Base-by-base conservation (phyloP, 179 eudicot species). In the Vitellaria paradoxa region DNA sequence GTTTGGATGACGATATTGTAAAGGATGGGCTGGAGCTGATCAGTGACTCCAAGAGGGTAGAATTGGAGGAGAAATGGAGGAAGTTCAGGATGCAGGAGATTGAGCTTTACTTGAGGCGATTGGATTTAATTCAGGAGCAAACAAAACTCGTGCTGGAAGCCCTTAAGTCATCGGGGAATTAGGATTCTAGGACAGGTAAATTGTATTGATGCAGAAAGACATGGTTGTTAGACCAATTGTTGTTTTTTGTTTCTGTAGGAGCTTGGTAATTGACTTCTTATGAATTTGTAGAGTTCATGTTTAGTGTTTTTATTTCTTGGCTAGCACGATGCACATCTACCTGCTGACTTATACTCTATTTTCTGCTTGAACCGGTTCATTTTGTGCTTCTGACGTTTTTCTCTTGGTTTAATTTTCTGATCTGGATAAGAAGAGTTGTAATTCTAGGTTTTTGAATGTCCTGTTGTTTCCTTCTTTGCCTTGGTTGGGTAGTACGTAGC, bases 41-140 rank as follows among this genome's bases (percentile, higher is more conserved):
- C 45, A 21, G 14, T 6, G 76, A 46, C 0, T 21, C 56, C 3
- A 63, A 78, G 26, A 68, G 63, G 62, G 13, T 11, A 20, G 84
- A 78, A 63, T 62, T 82, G 81, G 68, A 70, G 73, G 76, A 74
- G 79, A 78, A 73, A 66, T 82, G 81, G 84, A 78, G 65, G 62
- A 26, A 62, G 59, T 52, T 78, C 37, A 52, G 68, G 47, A 30
- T 69, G 52, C 62, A 82, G 46, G 81, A 82, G 23, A 13, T 47
- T 55, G 76, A 74, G 69, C 70, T 82, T 4, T 74, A 21, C 67
- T 17, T 75, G 75, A 78, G 70, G 68, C 64, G 59, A n/a, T 8
- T 55, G 72, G 79, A 78, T 0, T 82, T 82, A 67, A 1, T 82
- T 47, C 40, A 42, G 3, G 79, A 78, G 59, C 81, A 82, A 60